These are phyloP conservation scores for Hypocreales sp. DNA, from an alignment of 2,329 filamentous ascomycete genomes.

Conservation along the genomic window DNA sequence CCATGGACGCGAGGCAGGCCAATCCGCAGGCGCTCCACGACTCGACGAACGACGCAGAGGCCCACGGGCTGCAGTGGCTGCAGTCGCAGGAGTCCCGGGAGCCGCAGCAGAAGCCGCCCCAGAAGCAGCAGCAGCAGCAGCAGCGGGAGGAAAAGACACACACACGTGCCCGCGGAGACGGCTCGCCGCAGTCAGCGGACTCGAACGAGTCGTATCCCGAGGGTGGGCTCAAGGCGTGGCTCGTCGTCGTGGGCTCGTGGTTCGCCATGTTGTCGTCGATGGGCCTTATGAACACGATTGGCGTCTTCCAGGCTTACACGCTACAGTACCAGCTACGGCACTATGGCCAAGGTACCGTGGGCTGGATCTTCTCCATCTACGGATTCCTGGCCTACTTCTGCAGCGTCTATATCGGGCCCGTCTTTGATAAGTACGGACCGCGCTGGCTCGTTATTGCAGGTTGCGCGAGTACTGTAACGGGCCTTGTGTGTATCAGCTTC, in stretches of 20 bases:
- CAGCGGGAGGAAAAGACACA: constrained; percentile 18
- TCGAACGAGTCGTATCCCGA: constrained; percentile 63
- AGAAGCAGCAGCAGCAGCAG: too few relatives aligned
- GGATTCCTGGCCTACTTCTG: constrained; percentile 73
- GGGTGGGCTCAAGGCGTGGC: constrained; percentile 66
- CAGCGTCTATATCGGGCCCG: constrained; percentile 70
- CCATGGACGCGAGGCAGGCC: constrained; percentile 21
- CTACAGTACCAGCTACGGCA: constrained; percentile 55
- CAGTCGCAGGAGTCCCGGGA: too few relatives aligned
- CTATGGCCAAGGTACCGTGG: constrained; percentile 54
- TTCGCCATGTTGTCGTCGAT: constrained; percentile 60
- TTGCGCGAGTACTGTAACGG: constrained; percentile 42
- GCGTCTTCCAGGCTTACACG: constrained; percentile 68
- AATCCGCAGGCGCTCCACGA: constrained; percentile 17
- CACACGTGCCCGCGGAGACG: too few relatives aligned
- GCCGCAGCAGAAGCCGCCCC: constrained; percentile 1
- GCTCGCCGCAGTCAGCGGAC: too few relatives aligned
- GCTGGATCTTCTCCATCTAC: constrained; percentile 81
- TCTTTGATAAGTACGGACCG: constrained; percentile 79
- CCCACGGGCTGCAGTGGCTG: too few relatives aligned
- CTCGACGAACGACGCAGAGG: too few relatives aligned
- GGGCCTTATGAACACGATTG: constrained; percentile 67
- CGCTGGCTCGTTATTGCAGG: constrained; percentile 58
- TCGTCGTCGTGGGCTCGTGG: constrained; percentile 77
- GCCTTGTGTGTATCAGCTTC: constrained; percentile 54